Evolutionary conservation across 257 asterid genomes (phyloP).

Genomic region (Plantago ovata): DNA sequence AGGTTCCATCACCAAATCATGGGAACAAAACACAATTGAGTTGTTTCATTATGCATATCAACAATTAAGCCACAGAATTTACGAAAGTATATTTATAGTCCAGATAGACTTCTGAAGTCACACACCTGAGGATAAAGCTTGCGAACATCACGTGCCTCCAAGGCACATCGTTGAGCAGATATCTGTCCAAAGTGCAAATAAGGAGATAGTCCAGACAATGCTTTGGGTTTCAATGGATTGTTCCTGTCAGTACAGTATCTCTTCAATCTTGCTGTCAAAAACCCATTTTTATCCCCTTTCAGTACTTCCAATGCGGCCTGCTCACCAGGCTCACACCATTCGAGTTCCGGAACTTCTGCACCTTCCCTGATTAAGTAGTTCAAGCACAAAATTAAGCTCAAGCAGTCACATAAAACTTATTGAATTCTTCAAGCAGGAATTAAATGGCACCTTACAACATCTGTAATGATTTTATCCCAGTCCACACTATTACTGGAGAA

Average conservation of each 20-base stretch:
- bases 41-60: neutral
- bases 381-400: conserved; percentile 19
- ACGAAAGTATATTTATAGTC: neutral
- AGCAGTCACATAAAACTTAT: conserved; percentile 3
- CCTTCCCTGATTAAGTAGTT: conserved; percentile 59
- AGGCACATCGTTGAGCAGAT: conserved; percentile 88
- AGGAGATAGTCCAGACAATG: conserved; percentile 91
- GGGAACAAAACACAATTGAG: neutral
- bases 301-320: conserved; percentile 65
- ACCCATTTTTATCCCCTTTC: conserved; percentile 63
- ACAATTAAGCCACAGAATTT: neutral
- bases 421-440: conserved; percentile 13
- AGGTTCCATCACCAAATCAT: neutral
- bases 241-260: conserved; percentile 73
- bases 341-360: conserved; percentile 93
- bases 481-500: conserved; percentile 33
- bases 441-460: conserved; percentile 55
- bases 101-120: neutral
- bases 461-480: conserved; percentile 63
- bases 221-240: conserved; percentile 80
- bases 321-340: conserved; percentile 97
- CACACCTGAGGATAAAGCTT: conserved; percentile 65
- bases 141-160: conserved; percentile 72
- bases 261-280: conserved; percentile 62
- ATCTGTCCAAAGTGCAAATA: conserved; percentile 96